Evolutionary conservation across 83 land plant species (phyloP).

Genomic region (Picea mariana): DNA sequence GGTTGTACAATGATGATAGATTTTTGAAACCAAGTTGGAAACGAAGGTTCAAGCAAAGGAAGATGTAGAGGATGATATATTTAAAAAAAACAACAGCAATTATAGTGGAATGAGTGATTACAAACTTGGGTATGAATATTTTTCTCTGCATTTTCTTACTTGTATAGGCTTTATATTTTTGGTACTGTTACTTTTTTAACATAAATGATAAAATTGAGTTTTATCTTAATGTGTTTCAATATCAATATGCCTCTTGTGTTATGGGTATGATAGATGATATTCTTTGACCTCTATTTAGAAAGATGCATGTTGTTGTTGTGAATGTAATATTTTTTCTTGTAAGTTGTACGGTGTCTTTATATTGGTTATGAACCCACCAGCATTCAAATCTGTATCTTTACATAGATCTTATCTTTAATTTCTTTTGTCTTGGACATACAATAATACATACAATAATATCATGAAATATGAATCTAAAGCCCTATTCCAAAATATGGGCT

Average conservation of each 20-base stretch:
- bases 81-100: constrained; percentile 81
- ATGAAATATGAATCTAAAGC: not conserved
- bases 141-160: no score
- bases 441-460: no score
- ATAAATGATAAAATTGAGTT: not conserved
- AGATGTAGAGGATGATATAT: constrained; percentile 77
- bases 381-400: not conserved
- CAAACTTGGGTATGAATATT: constrained; percentile 69
- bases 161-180: no score
- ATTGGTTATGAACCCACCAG: not conserved
- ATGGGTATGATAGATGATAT: no score
- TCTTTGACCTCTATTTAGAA: no score
- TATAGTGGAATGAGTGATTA: constrained; percentile 98
- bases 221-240: not conserved
- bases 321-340: no score
- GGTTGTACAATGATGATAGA: constrained; percentile 84
- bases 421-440: not conserved
- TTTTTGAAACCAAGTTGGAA: constrained; percentile 74
- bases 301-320: no score
- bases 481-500: not conserved
- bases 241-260: not conserved
- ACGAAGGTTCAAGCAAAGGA: constrained; percentile 44
- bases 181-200: no score
- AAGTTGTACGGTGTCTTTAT: no score
- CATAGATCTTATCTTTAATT: not conserved